Base-by-base conservation (phyloP, 1,139 yeast species). In the Pichia kudriavzevii region DNA sequence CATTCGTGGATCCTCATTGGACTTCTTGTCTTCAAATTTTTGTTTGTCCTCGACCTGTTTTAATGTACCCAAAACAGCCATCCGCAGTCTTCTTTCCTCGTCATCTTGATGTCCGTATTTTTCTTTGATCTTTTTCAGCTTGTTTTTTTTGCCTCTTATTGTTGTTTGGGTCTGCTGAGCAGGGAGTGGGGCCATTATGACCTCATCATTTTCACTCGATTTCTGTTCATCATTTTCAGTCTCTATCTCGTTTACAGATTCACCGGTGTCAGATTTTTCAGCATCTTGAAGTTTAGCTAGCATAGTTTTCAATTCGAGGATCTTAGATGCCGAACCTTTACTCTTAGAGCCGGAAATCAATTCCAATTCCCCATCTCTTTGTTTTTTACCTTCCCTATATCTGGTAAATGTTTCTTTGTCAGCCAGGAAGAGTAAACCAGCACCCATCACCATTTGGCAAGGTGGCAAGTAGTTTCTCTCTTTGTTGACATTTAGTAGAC, bases 41-140 rank as follows among this genome's bases (percentile, higher is more conserved):
- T n/a, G n/a, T n/a, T n/a, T n/a, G 32, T 23, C 39, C 40, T 76
- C 75, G 3, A 70, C 64, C 40, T 82, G 85, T 46, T 81, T 82
- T 49, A 80, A 64, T 0, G 94, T 82, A 4, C 97, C 98, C 33
- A 91, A 63, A 1, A 80, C 81, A 41, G 81, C 76, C 82, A 88
- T 75, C 42, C 91, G 69, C 41, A 79, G 50, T 33, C 60, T 53
- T 39, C 87, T 70, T 50, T 91, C 97, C 38, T 84, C 94, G 38
- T 85, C 96, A 53, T 88, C 97, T 57, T 88, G 97, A 42, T 80
- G 87, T 2, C 79, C 87, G 53, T 91, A 91, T 52, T 87, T 88
- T 35, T 73, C 67, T 20, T 81, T 80, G 38, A 83, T 81, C 56
- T 84, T 88, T 64, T 84, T 85, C 57, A 82, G 54, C 53, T 87